Evolutionary conservation across 768 basidiomycete genomes (phyloP).

Genomic region (Daedaleopsis nitida): DNA sequence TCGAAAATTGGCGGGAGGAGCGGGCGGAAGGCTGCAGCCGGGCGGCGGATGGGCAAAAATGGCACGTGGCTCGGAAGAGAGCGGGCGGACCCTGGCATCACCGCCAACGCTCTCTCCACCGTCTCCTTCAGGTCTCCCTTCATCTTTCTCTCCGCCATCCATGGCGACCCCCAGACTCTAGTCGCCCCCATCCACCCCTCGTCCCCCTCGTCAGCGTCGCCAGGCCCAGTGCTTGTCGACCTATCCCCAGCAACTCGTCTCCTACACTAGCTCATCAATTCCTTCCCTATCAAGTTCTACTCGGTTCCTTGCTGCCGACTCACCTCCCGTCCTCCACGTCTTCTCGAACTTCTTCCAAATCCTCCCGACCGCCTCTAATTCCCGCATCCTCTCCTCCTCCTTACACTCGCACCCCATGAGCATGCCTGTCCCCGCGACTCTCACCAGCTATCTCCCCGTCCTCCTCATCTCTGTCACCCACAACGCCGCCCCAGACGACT

Average conservation of each 20-base stretch:
- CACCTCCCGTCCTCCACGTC: constrained; percentile 5
- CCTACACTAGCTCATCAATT: constrained; percentile 7
- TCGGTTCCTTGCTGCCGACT: constrained; percentile 12
- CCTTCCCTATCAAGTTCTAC: constrained; percentile 3
- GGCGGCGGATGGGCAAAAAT: neutral
- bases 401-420: neutral
- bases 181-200: neutral
- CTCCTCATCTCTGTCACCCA: constrained; percentile 64
- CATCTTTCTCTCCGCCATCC: constrained; percentile 7
- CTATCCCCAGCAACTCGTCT: neutral
- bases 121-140: neutral
- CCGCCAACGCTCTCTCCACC: constrained; percentile 9
- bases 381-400: neutral
- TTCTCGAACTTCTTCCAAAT: neutral
- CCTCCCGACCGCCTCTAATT: neutral
- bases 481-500: constrained; percentile 68
- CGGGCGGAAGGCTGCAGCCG: neutral
- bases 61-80: constrained; percentile 16
- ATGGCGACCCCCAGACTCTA: constrained; percentile 13
- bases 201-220: neutral
- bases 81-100: constrained; percentile 11
- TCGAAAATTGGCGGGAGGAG: neutral
- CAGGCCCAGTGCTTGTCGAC: constrained; percentile 13
- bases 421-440: constrained; percentile 30
- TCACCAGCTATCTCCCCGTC: constrained; percentile 63